These are phyloP conservation scores for Aspergillus wentii DNA, from an alignment of 495 filamentous ascomycete genomes.

Conservation along the genomic window DNA sequence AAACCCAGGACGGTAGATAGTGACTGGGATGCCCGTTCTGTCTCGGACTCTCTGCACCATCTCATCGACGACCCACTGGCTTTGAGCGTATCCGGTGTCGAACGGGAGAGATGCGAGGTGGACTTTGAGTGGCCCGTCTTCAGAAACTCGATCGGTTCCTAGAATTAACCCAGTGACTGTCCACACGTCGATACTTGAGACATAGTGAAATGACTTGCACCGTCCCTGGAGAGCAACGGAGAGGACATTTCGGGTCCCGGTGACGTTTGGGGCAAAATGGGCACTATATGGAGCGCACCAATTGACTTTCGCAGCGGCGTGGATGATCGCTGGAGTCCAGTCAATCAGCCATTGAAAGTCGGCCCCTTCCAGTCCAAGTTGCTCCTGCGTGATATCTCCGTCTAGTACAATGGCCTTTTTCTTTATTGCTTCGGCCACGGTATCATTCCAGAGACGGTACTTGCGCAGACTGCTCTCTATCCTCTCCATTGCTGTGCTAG, in stretches of 20 bases:
- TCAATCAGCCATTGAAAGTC: conserved; percentile 5
- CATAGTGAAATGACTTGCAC: conserved; percentile 18
- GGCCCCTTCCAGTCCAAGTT: conserved; percentile 1
- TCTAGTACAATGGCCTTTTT: conserved; percentile 8
- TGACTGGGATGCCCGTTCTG: conserved; percentile 10
- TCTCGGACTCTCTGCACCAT: conserved; percentile 11
- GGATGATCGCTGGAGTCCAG: conserved; percentile 13
- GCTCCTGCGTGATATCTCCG: conserved; percentile 5
- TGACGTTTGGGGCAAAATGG: conserved; percentile 13
- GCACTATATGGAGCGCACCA: conserved; percentile 13
- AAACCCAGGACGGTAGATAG: conserved; percentile 23
- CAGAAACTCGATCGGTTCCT: conserved; percentile 2
- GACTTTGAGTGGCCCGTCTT: conserved; percentile 8
- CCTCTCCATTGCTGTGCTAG: no score
- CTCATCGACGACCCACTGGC: conserved; percentile 16
- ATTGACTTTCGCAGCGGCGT: conserved; percentile 18
- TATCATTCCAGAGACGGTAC: no score
- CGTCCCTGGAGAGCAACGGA: conserved; percentile 7
- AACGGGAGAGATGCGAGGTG: conserved; percentile 8
- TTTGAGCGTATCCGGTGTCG: conserved; percentile 18
- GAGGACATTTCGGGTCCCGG: conserved; percentile 12
- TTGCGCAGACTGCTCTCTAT: no score
- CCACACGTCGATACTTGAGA: conserved; percentile 14
- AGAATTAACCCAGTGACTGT: conserved; percentile 3
- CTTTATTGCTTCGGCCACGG: no score